Base-by-base conservation (phyloP, 73 alveolate species). In the Stentor roeselii region DNA sequence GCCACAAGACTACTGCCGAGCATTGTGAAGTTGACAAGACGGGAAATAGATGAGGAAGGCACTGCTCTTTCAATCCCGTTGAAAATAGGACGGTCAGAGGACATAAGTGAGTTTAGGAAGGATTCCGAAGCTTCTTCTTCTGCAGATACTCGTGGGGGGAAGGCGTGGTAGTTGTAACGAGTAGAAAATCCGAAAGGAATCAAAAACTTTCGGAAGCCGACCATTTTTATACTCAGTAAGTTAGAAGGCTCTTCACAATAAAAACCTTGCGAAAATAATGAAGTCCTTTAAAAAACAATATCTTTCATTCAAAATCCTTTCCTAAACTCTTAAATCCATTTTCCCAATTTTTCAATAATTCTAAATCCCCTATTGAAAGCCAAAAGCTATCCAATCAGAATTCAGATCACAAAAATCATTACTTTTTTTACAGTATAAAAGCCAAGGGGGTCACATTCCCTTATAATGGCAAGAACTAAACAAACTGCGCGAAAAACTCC, bases 391-490 rank as follows among this genome's bases (percentile, higher is more conserved):
- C n/a, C n/a, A n/a, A n/a, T n/a, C n/a, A n/a, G n/a, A n/a, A n/a
- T n/a, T n/a, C n/a, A n/a, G n/a, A n/a, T n/a, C n/a, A n/a, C n/a
- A n/a, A n/a, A n/a, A n/a, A n/a, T n/a, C n/a, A n/a, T n/a, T n/a
- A n/a, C n/a, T n/a, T n/a, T n/a, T n/a, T n/a, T n/a, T n/a, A n/a
- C n/a, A n/a, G n/a, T n/a, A n/a, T n/a, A n/a, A n/a, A n/a, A n/a
- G n/a, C n/a, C n/a, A n/a, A n/a, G n/a, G n/a, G n/a, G n/a, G n/a
- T n/a, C n/a, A n/a, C n/a, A n/a, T n/a, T n/a, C n/a, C n/a, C n/a
- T 60, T n/a, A n/a, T n/a, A 83, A 91, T 91, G 96, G 96, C 96
- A 91, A 88, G 96, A 89, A 91, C 96, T 59, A 91, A 91, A 84
- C 94, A 91, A 89, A 91, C 96, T 61, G 95, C 95, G 39, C 50